Conservation (phyloP, 495 filamentous ascomycete genomes). For the Astrothelium subdiscretum region DNA sequence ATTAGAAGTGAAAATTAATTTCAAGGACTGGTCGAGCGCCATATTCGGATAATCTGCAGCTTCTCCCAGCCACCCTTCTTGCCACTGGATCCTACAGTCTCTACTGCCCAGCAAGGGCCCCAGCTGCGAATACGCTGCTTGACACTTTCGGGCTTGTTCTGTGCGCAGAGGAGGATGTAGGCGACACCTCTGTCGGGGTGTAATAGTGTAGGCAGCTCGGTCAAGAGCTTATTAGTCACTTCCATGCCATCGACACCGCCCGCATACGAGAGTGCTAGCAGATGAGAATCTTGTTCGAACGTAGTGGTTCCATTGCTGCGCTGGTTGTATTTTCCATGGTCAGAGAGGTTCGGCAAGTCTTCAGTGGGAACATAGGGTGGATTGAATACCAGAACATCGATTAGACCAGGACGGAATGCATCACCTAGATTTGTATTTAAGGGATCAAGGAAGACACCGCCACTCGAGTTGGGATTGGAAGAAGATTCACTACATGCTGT, state of each 20-base stretch:
- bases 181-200: conserved; percentile 57
- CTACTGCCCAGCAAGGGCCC: conserved; percentile 51
- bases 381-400: conserved; percentile 90
- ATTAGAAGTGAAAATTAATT: too few species aligned
- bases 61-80: conserved; percentile 87
- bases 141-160: conserved; percentile 71
- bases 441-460: conserved; percentile 43
- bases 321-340: conserved; percentile 22
- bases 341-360: conserved; percentile 44
- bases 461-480: neutral
- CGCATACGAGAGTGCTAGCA: conserved; percentile 79
- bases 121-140: conserved; percentile 49
- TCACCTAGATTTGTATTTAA: conserved; percentile 54
- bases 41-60: conserved; percentile 70
- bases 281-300: conserved; percentile 62
- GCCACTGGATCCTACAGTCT: conserved; percentile 75
- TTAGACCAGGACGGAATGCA: conserved; percentile 40
- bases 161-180: conserved; percentile 78
- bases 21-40: conserved; percentile 26
- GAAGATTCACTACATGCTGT: conserved; percentile 34
- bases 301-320: conserved; percentile 20
- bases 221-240: conserved; percentile 67
- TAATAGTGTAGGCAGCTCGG: conserved; percentile 50
- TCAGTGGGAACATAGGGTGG: conserved; percentile 88
- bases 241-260: conserved; percentile 89